Conservation (phyloP, 805 yeast genomes). For the Teunomyces aglyptinius region DNA sequence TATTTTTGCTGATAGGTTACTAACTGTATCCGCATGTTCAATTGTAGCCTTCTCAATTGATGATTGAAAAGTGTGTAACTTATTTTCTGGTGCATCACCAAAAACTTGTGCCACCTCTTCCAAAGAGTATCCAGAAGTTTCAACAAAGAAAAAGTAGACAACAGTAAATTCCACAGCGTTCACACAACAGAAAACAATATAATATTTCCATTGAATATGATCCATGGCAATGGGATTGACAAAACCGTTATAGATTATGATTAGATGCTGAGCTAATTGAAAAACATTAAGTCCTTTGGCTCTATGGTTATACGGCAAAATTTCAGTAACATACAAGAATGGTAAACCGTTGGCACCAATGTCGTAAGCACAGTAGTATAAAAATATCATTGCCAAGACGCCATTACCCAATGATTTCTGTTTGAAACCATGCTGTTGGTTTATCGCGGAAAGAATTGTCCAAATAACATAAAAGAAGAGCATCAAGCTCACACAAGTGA, state of each 20-base stretch:
- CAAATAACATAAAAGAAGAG: constrained; percentile 37
- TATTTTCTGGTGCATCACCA: constrained; percentile 26
- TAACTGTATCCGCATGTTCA: background rate
- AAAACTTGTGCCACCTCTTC: constrained; percentile 44
- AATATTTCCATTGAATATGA: constrained; percentile 42
- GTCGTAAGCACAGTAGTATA: constrained; percentile 42
- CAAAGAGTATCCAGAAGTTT: constrained; percentile 43
- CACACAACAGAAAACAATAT: constrained; percentile 36
- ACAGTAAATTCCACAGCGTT: constrained; percentile 27
- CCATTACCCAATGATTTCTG: constrained; percentile 39
- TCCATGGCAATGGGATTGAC: constrained; percentile 37
- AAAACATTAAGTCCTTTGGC: constrained; percentile 38
- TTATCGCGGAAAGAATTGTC: constrained; percentile 44
- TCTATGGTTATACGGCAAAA: constrained; percentile 35
- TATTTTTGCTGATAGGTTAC: background rate
- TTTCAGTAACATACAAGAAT: constrained; percentile 44
- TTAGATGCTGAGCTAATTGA: constrained; percentile 16
- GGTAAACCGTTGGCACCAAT: constrained; percentile 46
- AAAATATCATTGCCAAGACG: constrained; percentile 50
- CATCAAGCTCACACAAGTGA: constrained; percentile 35
- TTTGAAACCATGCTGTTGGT: constrained; percentile 31
- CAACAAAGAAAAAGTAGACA: constrained; percentile 35
- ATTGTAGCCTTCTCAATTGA: background rate
- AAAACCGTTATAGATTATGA: constrained; percentile 22
- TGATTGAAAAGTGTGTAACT: background rate